Evolutionary conservation across 78 protist species (phyloP).

Genomic region (Pirum gemmata): DNA sequence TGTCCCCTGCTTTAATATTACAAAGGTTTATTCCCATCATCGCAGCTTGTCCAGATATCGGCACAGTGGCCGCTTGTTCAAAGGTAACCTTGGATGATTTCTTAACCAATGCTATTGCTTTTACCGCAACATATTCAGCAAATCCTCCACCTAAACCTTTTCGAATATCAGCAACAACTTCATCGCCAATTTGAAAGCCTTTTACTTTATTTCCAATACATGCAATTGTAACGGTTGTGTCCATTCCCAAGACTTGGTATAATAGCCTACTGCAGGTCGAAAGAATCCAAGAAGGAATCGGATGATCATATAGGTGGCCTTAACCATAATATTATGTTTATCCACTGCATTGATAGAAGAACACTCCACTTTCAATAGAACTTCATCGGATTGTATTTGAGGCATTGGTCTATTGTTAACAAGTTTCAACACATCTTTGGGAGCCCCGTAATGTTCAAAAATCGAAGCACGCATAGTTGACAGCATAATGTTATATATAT

Average conservation of each 20-base stretch:
- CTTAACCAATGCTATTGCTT: background rate
- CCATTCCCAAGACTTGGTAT: background rate
- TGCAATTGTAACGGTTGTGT: background rate
- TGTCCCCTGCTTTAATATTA: conserved; percentile 26
- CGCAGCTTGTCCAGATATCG: background rate
- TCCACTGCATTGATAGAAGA: background rate
- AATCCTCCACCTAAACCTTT: background rate
- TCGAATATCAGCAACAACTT: background rate
- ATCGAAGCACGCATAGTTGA: background rate
- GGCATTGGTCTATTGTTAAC: background rate
- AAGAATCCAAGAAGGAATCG: background rate
- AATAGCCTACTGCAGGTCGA: background rate
- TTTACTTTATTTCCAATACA: background rate
- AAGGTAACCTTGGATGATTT: background rate
- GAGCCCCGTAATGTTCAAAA: background rate
- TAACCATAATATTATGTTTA: background rate
- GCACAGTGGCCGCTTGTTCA: conserved; percentile 10
- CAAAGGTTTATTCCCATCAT: background rate
- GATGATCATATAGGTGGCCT: background rate
- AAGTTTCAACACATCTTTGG: background rate
- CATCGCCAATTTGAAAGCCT: background rate
- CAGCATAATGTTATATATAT: no score
- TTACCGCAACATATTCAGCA: conserved; percentile 1
- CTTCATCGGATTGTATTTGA: background rate
- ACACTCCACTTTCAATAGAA: background rate